These are phyloP conservation scores for Linanthus parryae DNA, from an alignment of 148 eudicot species.

Conservation along the genomic window DNA sequence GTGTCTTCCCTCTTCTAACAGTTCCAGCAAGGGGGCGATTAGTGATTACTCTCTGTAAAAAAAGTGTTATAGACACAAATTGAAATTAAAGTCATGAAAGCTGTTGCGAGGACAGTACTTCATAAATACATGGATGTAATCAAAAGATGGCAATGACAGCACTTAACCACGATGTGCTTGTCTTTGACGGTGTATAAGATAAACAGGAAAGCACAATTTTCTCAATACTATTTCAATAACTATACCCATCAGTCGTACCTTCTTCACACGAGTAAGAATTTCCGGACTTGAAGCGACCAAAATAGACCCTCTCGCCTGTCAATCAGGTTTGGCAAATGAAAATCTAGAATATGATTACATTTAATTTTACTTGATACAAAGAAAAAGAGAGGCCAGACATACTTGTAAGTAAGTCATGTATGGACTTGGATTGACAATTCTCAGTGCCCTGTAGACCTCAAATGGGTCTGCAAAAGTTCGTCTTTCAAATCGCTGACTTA, in stretches of 20 bases:
- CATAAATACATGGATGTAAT: not conserved
- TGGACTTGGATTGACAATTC: conserved; percentile 99
- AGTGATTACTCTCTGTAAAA: conserved; percentile 62
- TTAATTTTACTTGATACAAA: too few relatives aligned
- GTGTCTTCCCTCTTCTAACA: conserved; percentile 88
- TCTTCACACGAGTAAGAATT: conserved; percentile 90
- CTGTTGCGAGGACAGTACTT: not conserved
- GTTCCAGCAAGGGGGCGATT: conserved; percentile 98
- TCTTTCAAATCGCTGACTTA: conserved; percentile 95
- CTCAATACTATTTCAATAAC: too few relatives aligned
- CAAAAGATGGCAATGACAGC: not conserved
- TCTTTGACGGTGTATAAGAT: too few relatives aligned
- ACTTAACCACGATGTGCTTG: not conserved
- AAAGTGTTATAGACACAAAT: not conserved
- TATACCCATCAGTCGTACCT: too few relatives aligned
- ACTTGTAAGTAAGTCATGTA: conserved; percentile 97
- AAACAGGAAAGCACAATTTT: too few relatives aligned
- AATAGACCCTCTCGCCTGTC: conserved; percentile 92
- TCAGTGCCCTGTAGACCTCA: conserved; percentile 93
- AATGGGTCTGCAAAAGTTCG: conserved; percentile 98
- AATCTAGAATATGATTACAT: not conserved
- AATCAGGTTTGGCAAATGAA: conserved; percentile 9
- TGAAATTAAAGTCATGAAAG: not conserved
- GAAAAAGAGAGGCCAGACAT: conserved; percentile 1
- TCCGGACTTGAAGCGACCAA: conserved; percentile 99